Conservation (phyloP, 371 early-diverging fungal genomes). For the Mortierella sp. region DNA sequence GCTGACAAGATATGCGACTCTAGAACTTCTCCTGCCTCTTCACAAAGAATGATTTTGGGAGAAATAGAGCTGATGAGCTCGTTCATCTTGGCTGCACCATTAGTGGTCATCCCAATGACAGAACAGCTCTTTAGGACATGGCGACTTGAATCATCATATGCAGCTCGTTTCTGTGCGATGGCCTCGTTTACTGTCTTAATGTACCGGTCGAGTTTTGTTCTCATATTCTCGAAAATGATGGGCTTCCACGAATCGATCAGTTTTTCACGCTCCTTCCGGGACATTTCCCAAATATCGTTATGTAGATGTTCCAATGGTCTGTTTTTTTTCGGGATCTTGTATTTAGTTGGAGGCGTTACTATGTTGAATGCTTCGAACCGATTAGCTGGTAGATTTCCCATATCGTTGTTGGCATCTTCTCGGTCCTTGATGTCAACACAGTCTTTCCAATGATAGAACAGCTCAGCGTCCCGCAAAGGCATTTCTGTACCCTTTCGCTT, state of each 20-base stretch:
- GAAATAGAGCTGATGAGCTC: slow-evolving; percentile 58
- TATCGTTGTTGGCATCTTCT: no score
- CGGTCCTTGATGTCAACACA: no score
- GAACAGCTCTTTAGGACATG: slow-evolving; percentile 34
- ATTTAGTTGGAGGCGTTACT: no score
- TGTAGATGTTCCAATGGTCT: slow-evolving; percentile 35
- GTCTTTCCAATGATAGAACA: no score
- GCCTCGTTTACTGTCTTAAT: slow-evolving; percentile 24
- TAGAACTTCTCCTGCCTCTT: slow-evolving; percentile 83
- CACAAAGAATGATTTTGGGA: slow-evolving; percentile 72
- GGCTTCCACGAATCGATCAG: slow-evolving; percentile 53
- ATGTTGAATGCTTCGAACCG: no score
- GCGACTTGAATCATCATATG: slow-evolving; percentile 46
- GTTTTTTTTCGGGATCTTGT: slow-evolving; percentile 24
- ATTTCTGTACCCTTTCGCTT: no score
- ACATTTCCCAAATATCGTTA: slow-evolving; percentile 59
- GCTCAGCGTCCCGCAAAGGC: no score
- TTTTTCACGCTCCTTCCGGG: slow-evolving; percentile 43
- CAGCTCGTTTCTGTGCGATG: slow-evolving; percentile 24
- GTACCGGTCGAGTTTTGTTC: slow-evolving; percentile 14
- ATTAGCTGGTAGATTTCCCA: no score
- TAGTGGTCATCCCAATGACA: slow-evolving; percentile 64
- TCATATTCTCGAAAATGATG: slow-evolving; percentile 17
- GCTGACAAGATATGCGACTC: slow-evolving; percentile 76
- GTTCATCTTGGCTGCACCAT: slow-evolving; percentile 63